Conservation (phyloP, 306 rosid species). For the Potentilla sterilis region DNA sequence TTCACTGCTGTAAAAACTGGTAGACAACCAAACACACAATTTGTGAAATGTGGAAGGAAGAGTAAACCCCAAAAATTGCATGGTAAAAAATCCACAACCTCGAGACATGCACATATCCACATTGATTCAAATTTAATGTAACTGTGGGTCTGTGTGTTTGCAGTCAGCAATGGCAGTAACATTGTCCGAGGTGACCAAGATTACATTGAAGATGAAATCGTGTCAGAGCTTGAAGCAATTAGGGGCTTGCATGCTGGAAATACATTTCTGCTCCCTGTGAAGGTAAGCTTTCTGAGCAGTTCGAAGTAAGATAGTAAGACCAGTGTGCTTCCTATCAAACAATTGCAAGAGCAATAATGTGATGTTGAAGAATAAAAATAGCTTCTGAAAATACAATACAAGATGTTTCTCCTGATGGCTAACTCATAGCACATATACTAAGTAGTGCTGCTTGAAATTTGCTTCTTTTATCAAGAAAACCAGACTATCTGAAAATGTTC, state of each 20-base stretch:
- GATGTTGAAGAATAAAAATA: background rate
- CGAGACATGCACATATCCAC: background rate
- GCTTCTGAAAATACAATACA: background rate
- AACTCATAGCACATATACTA: background rate
- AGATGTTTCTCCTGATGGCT: constrained; percentile 2
- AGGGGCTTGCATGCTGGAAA: constrained; percentile 8
- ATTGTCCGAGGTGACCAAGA: background rate
- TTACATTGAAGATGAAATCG: constrained; percentile 4
- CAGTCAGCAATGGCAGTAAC: background rate
- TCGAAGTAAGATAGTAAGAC: background rate
- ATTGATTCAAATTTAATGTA: no score
- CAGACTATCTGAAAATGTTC: background rate
- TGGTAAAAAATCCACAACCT: background rate
- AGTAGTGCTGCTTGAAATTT: background rate
- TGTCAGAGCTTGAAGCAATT: background rate
- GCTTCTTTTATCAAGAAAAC: background rate
- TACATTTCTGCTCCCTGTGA: background rate
- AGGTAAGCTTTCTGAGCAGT: constrained; percentile 9
- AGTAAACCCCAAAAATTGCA: background rate
- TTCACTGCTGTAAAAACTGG: background rate
- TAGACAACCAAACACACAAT: background rate
- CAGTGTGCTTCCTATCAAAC: background rate
- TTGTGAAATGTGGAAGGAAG: background rate
- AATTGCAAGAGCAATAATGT: background rate
- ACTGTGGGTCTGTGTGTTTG: background rate